Evolutionary conservation across 805 yeast species (phyloP).

Genomic region (Ogataea sp.): DNA sequence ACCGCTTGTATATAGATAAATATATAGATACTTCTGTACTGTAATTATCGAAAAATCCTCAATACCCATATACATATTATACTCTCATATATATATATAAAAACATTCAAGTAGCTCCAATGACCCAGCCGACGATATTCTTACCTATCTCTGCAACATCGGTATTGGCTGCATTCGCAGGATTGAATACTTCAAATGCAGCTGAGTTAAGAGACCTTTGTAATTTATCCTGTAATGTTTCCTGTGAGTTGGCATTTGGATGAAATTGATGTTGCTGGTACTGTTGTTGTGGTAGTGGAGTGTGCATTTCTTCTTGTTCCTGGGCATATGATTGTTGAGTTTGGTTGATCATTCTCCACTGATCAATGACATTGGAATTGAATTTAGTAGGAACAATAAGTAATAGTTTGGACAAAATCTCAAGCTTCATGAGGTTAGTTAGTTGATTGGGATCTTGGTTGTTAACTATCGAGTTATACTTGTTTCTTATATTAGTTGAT

Average conservation of each 20-base stretch:
- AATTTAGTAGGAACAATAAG: slow-evolving; percentile 47
- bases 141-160: slow-evolving; percentile 21
- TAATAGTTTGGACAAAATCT: slow-evolving; percentile 44
- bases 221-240: slow-evolving; percentile 17
- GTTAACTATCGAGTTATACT: not conserved
- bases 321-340: slow-evolving; percentile 22
- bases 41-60: too few species aligned
- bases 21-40: too few species aligned
- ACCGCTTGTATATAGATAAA: too few species aligned
- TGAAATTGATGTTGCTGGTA: too few species aligned
- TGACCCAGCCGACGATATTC: slow-evolving; percentile 27
- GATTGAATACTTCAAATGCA: slow-evolving; percentile 14
- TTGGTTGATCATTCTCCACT: slow-evolving; percentile 48
- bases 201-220: slow-evolving; percentile 20
- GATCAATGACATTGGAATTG: slow-evolving; percentile 45
- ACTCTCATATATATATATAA: too few species aligned
- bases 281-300: too few species aligned
- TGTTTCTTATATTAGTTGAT: not conserved
- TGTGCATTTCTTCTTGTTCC: slow-evolving; percentile 4
- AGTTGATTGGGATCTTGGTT: not conserved
- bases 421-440: slow-evolving; percentile 33
- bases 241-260: not conserved
- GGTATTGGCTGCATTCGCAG: slow-evolving; percentile 7
- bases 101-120: slow-evolving; percentile 21
- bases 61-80: too few species aligned